These are phyloP conservation scores for Arctium lappa DNA, from an alignment of 129 eudicot genomes.

Conservation along the genomic window DNA sequence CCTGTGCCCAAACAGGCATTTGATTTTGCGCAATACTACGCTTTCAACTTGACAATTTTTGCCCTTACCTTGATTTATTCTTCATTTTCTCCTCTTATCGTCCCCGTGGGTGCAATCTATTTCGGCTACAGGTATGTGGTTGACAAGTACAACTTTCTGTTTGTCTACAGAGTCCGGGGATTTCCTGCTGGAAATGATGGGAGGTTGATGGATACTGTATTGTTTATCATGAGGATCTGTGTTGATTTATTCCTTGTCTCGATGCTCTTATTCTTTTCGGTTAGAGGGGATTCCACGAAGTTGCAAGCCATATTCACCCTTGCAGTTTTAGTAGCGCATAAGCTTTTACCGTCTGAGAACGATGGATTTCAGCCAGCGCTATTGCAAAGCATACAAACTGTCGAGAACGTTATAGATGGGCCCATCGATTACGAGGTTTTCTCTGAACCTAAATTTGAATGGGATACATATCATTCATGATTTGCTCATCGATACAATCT, in stretches of 20 bases:
- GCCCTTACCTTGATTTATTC: constrained; percentile 91
- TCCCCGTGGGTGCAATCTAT: constrained; percentile 91
- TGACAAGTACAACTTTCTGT: constrained; percentile 94
- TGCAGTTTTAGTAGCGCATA: constrained; percentile 65
- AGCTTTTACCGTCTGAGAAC: constrained; percentile 70
- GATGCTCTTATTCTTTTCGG: constrained; percentile 88
- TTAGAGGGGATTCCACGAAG: constrained; percentile 82
- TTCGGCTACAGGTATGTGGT: constrained; percentile 94
- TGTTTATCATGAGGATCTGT: constrained; percentile 84
- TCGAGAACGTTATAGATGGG: constrained; percentile 76
- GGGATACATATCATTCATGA: constrained; percentile 82
- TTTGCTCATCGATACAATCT: neutral
- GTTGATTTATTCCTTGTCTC: constrained; percentile 79
- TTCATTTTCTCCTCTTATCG: constrained; percentile 87
- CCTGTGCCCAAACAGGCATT: constrained; percentile 91
- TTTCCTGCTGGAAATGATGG: constrained; percentile 99
- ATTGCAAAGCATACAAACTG: constrained; percentile 78
- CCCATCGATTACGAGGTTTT: constrained; percentile 85
- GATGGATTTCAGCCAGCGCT: constrained; percentile 73
- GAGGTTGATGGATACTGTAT: constrained; percentile 85
- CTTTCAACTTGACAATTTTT: constrained; percentile 90
- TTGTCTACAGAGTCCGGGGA: constrained; percentile 90
- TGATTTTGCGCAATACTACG: constrained; percentile 97
- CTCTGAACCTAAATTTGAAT: constrained; percentile 91
- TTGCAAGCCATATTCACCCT: constrained; percentile 96